Evolutionary conservation across 176 grass and related monocot genomes (phyloP).

Genomic region (Hsuehochloa calcarea): DNA sequence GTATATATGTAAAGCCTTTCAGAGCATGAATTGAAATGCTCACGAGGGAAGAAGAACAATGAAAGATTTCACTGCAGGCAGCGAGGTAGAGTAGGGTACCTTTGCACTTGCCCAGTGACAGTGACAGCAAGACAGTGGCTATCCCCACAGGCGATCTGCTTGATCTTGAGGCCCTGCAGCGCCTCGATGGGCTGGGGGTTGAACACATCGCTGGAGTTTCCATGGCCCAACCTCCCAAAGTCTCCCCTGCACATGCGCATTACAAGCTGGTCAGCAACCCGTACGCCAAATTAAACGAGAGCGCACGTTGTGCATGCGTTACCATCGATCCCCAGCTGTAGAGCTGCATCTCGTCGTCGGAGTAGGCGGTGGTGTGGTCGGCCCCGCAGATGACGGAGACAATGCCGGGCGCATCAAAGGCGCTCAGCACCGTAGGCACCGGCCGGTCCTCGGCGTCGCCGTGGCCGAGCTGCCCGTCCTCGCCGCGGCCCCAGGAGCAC

Average conservation of each 20-base stretch:
- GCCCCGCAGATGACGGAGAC: slow-evolving; percentile 64
- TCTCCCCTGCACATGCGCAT: slow-evolving; percentile 46
- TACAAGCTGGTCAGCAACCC: not conserved
- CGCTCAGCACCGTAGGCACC: slow-evolving; percentile 49
- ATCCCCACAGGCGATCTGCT: slow-evolving; percentile 77
- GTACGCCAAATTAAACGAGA: not conserved
- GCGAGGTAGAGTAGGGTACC: slow-evolving; percentile 15
- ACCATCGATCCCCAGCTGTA: slow-evolving; percentile 84
- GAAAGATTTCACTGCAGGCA: not conserved
- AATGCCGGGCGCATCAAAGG: slow-evolving; percentile 45
- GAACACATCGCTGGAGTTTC: slow-evolving; percentile 82
- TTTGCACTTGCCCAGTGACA: slow-evolving; percentile 50
- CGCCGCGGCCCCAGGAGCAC: slow-evolving; percentile 78
- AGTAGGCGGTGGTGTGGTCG: slow-evolving; percentile 73
- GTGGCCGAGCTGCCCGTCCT: slow-evolving; percentile 79
- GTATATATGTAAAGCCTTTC: not conserved
- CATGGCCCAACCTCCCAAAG: slow-evolving; percentile 72
- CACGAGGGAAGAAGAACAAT: not conserved
- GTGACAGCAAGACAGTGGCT: slow-evolving; percentile 81
- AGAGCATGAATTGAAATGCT: not conserved
- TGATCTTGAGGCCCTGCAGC: slow-evolving; percentile 56
- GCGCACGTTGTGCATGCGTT: not conserved
- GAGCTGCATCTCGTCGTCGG: slow-evolving; percentile 45
- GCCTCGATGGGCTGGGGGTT: slow-evolving; percentile 59
- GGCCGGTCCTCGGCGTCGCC: slow-evolving; percentile 72